Conservation (phyloP, 768 basidiomycete species). For the Paxillus ammoniavirescens region DNA sequence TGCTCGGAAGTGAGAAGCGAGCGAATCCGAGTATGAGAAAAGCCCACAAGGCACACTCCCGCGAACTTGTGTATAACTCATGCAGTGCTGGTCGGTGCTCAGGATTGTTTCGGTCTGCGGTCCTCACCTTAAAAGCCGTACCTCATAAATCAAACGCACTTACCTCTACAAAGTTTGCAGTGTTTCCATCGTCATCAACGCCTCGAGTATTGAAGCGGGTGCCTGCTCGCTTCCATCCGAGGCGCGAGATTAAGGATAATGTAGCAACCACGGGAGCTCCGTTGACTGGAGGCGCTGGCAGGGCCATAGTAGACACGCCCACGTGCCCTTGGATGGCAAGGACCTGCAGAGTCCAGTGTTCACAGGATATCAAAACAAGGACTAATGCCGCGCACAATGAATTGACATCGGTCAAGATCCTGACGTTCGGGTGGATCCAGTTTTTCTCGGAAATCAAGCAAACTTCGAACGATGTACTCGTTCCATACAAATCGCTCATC, state of each 20-base stretch:
- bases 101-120: slow-evolving; percentile 86
- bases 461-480: slow-evolving; percentile 79
- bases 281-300: slow-evolving; percentile 72
- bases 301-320: slow-evolving; percentile 75
- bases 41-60: slow-evolving; percentile 90
- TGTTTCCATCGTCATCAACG: slow-evolving; percentile 92
- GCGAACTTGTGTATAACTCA: slow-evolving; percentile 92
- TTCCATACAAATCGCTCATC: slow-evolving; percentile 96
- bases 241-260: slow-evolving; percentile 77
- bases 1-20: slow-evolving; percentile 11
- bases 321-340: slow-evolving; percentile 94
- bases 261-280: slow-evolving; percentile 73
- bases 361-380: slow-evolving; percentile 7
- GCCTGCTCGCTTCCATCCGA: slow-evolving; percentile 94
- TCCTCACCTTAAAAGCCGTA: slow-evolving; percentile 10
- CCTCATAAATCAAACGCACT: slow-evolving; percentile 17
- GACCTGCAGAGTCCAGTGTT: slow-evolving; percentile 45
- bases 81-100: slow-evolving; percentile 80
- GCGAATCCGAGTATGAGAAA: slow-evolving; percentile 3
- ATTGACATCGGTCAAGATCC: slow-evolving; percentile 81
- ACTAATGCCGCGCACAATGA: slow-evolving; percentile 58
- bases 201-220: slow-evolving; percentile 97
- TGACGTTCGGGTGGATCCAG: slow-evolving; percentile 66
- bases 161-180: slow-evolving; percentile 96
- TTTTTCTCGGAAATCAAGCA: slow-evolving; percentile 84